phyloP scores from a whole-genome alignment of 2,329 filamentous ascomycete species.

The Colletotrichum gloeosporioides region DNA sequence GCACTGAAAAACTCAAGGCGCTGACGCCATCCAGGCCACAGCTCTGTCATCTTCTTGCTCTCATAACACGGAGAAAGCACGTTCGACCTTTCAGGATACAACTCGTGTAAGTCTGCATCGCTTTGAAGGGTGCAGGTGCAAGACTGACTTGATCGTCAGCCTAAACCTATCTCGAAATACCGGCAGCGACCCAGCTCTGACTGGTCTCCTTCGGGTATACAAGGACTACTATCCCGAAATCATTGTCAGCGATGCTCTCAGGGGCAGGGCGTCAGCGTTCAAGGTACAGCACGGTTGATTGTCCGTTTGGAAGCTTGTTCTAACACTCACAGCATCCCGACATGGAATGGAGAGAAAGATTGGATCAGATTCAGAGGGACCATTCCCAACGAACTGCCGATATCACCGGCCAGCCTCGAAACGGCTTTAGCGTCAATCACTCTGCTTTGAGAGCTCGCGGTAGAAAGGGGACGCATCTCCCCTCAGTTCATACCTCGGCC shows the following conservation, averaged over 20 bases:
- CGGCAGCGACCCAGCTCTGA: conserved; percentile 75
- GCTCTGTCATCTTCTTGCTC: conserved; percentile 78
- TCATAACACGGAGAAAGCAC: conserved; percentile 82
- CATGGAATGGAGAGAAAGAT: conserved; percentile 72
- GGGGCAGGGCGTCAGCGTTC: conserved; percentile 66
- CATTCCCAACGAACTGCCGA: conserved; percentile 51
- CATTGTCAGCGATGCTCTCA: conserved; percentile 73
- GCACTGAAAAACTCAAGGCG: not conserved
- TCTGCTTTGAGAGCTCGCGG: conserved; percentile 41
- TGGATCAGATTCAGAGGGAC: conserved; percentile 70
- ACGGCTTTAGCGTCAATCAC: conserved; percentile 69
- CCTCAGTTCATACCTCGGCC: conserved; percentile 75
- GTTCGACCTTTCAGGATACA: conserved; percentile 87
- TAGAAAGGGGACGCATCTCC: conserved; percentile 60
- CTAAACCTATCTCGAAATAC: conserved; percentile 63
- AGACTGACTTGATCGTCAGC: conserved; percentile 37
- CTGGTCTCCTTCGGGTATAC: conserved; percentile 80
- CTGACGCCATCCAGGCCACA: conserved; percentile 49
- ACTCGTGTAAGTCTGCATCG: conserved; percentile 58
- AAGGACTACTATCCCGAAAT: conserved; percentile 93
- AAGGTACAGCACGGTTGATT: conserved; percentile 44
- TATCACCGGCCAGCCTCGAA: conserved; percentile 42
- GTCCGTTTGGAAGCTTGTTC: not conserved
- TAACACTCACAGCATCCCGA: conserved; percentile 69
- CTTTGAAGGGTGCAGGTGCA: not conserved